Base-by-base conservation (phyloP, 2,329 filamentous ascomycete species). In the Colletotrichum sp. region DNA sequence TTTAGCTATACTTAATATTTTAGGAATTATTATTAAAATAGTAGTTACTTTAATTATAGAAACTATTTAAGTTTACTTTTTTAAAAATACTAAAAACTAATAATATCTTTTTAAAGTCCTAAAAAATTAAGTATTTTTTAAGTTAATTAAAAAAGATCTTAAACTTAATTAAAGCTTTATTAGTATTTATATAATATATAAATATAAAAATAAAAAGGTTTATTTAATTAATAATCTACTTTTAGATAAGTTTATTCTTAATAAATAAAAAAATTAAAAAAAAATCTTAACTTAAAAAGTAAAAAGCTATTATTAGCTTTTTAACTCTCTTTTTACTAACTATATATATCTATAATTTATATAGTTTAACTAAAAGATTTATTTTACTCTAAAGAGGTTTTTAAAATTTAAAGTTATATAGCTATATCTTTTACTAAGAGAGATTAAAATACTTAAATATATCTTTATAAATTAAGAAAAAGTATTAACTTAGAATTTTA, bases 71-170 rank as follows among this genome's bases (percentile, higher is more conserved):
- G 2, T 1, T 52, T 52, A 52, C 8, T 22, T 52, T 52, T 2
- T 22, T 52, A 52, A 1, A 3, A 52, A 52, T 52, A 52, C 8
- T 52, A 52, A 52, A 22, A 52, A 0, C 3, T 52, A 52, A 0
- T 52, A 52, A 5, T 4, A 52, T 52, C 19, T 52, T 2, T 1
- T 5, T 52, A 52, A 52, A n/a, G 0, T 22, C 0, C 0, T 52
- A 52, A 52, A 52, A 12, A 0, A 52, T 52, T 52, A 52, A 22
- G 19, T 22, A 6, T 52, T 22, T 0, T 3, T 52, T 52, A 52
- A 52, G 8, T 22, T 52, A 22, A 52, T 52, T 52, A 52, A 22
- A 2, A 52, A 52, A 12, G 8, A 52, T 52, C 8, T 9, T 52
- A 52, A 55, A 0, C 8, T 1, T 55, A 55, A 55, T 9, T 55